Conservation (phyloP, 2,329 filamentous ascomycete genomes). For the Huntiella abstrusa region DNA sequence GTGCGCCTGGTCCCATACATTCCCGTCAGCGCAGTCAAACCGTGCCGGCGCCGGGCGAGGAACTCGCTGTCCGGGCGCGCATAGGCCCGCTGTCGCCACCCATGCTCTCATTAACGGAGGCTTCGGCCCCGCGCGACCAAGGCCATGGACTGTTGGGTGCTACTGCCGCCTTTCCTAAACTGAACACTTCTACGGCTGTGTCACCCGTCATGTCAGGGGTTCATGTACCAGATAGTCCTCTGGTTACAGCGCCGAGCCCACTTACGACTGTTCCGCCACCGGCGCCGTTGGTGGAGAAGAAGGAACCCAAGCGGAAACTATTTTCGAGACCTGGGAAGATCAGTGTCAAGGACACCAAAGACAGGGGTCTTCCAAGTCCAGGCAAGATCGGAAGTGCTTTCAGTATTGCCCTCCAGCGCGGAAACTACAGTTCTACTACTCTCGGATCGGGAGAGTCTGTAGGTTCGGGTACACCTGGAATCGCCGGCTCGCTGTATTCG, state of each 20-base stretch:
- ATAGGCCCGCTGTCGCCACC: constrained; percentile 37
- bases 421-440: constrained; percentile 53
- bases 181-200: constrained; percentile 6
- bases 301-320: constrained; percentile 62
- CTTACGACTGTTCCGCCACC: constrained; percentile 24
- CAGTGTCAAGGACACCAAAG: constrained; percentile 46
- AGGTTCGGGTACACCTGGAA: background rate
- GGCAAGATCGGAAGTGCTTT: constrained; percentile 50
- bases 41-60: constrained; percentile 25
- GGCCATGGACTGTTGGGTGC: constrained; percentile 45
- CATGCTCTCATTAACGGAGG: constrained; percentile 43
- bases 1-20: constrained; percentile 20
- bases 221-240: background rate
- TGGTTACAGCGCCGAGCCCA: constrained; percentile 23
- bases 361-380: constrained; percentile 53
- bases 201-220: background rate
- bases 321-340: constrained; percentile 65
- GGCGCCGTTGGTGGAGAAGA: constrained; percentile 33
- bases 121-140: constrained; percentile 43
- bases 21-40: constrained; percentile 56
- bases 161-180: constrained; percentile 49
- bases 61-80: constrained; percentile 19
- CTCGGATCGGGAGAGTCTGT: constrained; percentile 19
- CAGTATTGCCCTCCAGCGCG: constrained; percentile 39
- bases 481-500: constrained; percentile 41